These are phyloP conservation scores for Bacidia gigantensis DNA, from an alignment of 495 filamentous ascomycete species.

Conservation along the genomic window DNA sequence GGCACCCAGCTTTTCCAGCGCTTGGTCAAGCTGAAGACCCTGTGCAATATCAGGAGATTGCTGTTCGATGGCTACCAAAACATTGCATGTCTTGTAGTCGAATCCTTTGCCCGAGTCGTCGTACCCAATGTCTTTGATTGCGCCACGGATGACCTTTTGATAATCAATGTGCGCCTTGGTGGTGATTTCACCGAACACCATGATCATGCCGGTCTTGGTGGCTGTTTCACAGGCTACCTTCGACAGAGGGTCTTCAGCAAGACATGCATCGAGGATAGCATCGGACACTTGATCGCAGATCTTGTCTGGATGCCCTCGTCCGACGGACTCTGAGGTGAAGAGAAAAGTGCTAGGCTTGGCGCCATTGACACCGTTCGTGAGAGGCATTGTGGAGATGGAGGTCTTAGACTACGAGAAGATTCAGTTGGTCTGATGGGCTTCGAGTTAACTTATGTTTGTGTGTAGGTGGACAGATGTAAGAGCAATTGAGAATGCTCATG, in stretches of 20 bases:
- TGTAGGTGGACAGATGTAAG: too few species aligned
- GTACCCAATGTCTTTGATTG: conserved; percentile 98
- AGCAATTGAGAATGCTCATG: too few species aligned
- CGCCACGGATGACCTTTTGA: conserved; percentile 88
- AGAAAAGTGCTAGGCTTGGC: conserved; percentile 63
- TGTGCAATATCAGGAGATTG: conserved; percentile 98
- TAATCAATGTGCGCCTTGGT: conserved; percentile 92
- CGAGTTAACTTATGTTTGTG: too few species aligned
- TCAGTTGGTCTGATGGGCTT: too few species aligned
- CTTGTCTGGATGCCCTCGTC: conserved; percentile 96
- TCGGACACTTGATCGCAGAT: conserved; percentile 98
- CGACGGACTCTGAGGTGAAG: conserved; percentile 98
- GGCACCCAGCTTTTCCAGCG: conserved; percentile 91
- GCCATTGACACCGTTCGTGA: conserved; percentile 39
- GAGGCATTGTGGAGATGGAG: not conserved
- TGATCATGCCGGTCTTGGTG: conserved; percentile 98
- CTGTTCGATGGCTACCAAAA: conserved; percentile 97
- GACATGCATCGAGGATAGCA: conserved; percentile 95
- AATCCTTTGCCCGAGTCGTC: conserved; percentile 95
- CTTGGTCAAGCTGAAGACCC: conserved; percentile 92
- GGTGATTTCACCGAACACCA: conserved; percentile 99
- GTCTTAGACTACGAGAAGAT: too few species aligned
- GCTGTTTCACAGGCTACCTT: conserved; percentile 98
- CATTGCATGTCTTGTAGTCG: conserved; percentile 99
- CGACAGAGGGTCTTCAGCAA: conserved; percentile 84